Evolutionary conservation across 441 rosid species (phyloP).

Genomic region (Brassica balearica): DNA sequence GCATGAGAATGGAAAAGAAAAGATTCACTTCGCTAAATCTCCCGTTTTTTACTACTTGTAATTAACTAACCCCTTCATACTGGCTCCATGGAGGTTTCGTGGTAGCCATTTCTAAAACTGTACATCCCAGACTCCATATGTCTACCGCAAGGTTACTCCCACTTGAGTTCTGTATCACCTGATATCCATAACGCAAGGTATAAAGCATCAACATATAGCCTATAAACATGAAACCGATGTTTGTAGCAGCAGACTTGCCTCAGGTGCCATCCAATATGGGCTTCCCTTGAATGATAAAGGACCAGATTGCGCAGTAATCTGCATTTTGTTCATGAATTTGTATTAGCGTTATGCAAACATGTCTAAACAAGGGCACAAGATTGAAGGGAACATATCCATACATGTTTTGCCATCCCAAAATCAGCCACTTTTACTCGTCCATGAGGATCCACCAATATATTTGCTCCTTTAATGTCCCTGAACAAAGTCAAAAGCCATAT

Average conservation of each 20-base stretch:
- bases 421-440: slow-evolving; percentile 97
- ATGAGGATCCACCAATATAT: slow-evolving; percentile 89
- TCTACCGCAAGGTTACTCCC: slow-evolving; percentile 66
- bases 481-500: slow-evolving; percentile 25
- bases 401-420: slow-evolving; percentile 99
- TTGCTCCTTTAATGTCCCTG: slow-evolving; percentile 99
- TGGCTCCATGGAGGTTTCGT: slow-evolving; percentile 79
- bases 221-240: slow-evolving; percentile 2
- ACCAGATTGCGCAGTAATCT: slow-evolving; percentile 95
- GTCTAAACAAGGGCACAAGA: slow-evolving; percentile 2
- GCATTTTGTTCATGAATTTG: slow-evolving; percentile 44
- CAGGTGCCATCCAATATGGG: slow-evolving; percentile 99
- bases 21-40: background rate
- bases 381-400: slow-evolving; percentile 45
- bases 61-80: slow-evolving; percentile 74
- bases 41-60: background rate
- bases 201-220: slow-evolving; percentile 32
- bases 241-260: slow-evolving; percentile 58
- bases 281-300: slow-evolving; percentile 97
- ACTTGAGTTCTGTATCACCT: slow-evolving; percentile 58
- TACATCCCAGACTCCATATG: slow-evolving; percentile 77
- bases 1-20: slow-evolving; percentile 19
- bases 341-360: slow-evolving; percentile 30
- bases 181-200: slow-evolving; percentile 19
- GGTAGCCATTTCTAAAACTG: slow-evolving; percentile 74